phyloP scores from a whole-genome alignment of 176 grass and related monocot genomes.

The Ampelocalamus luodianensis region DNA sequence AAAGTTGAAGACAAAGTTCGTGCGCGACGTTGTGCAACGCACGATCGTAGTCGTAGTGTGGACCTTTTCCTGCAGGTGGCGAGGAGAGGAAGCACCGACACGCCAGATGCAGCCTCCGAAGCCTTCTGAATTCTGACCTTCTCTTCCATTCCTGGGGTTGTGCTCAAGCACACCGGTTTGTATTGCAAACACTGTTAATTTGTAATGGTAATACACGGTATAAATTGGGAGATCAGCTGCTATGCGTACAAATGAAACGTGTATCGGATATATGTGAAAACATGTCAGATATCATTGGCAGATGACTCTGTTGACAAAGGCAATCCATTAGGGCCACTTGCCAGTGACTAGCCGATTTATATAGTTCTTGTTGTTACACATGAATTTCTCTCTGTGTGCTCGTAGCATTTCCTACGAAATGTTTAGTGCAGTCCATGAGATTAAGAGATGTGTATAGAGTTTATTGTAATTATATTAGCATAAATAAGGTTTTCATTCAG shows the following conservation, averaged over 20 bases:
- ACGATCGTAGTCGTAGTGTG: constrained; percentile 15
- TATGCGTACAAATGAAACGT: background rate
- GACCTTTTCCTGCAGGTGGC: background rate
- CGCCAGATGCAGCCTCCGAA: constrained; percentile 32
- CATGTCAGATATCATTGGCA: background rate
- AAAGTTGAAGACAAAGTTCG: background rate
- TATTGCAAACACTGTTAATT: background rate
- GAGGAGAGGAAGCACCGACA: constrained; percentile 25
- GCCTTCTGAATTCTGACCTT: background rate
- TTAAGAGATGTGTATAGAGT: background rate
- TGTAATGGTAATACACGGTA: background rate
- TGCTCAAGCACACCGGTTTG: background rate
- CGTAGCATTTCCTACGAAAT: background rate
- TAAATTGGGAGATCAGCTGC: background rate
- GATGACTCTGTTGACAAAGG: background rate
- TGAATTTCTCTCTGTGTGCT: background rate
- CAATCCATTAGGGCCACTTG: background rate
- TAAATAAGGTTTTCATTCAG: background rate
- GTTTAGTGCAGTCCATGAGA: background rate
- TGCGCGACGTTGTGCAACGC: constrained; percentile 33
- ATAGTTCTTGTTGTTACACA: background rate
- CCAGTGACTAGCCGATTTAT: background rate
- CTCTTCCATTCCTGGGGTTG: background rate
- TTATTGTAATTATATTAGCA: background rate
- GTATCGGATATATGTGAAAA: background rate